Evolutionary conservation across 495 filamentous ascomycete species (phyloP).

Genomic region (Penicillium alfredii): DNA sequence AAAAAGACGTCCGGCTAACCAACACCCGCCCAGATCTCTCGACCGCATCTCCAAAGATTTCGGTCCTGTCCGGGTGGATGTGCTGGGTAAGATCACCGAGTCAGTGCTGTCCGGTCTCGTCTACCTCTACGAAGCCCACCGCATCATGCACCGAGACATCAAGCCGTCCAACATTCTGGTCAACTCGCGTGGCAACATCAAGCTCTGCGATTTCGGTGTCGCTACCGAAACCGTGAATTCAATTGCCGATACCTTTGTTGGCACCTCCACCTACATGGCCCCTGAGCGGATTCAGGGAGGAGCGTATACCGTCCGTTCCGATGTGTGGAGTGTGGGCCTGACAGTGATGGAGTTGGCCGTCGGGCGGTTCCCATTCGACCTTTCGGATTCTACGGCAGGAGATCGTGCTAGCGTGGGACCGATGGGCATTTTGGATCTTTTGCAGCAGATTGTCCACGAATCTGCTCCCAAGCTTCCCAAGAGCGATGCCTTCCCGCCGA

Average conservation of each 20-base stretch:
- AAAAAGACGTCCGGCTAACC: slow-evolving; percentile 8
- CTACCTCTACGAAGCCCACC: slow-evolving; percentile 88
- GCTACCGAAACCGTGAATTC: slow-evolving; percentile 95
- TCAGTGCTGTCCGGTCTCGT: slow-evolving; percentile 90
- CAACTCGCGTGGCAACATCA: slow-evolving; percentile 90
- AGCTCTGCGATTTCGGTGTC: slow-evolving; percentile 96
- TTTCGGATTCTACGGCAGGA: slow-evolving; percentile 66
- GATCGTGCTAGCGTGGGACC: slow-evolving; percentile 65
- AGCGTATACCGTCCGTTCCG: slow-evolving; percentile 94
- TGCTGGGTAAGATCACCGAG: slow-evolving; percentile 97
- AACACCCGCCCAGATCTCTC: slow-evolving; percentile 59
- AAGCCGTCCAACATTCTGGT: slow-evolving; percentile 97
- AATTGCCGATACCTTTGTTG: slow-evolving; percentile 95
- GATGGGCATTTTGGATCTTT: slow-evolving; percentile 89
- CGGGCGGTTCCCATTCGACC: slow-evolving; percentile 89
- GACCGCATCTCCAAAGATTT: slow-evolving; percentile 92
- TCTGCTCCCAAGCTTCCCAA: slow-evolving; percentile 88
- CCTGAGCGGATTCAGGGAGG: slow-evolving; percentile 95
- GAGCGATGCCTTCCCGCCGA: slow-evolving; percentile 92
- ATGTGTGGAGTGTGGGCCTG: slow-evolving; percentile 98
- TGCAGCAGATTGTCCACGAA: slow-evolving; percentile 97
- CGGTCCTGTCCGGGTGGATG: slow-evolving; percentile 93
- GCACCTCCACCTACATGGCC: slow-evolving; percentile 98
- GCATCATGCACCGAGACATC: slow-evolving; percentile 98
- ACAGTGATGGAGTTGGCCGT: slow-evolving; percentile 95